A percentile compares a stretch with the other conserved stretches of the same genome.
phyloP scores from a whole-genome alignment of 371 early-diverging fungal genomes.

The Capniomyces stellatus region DNA sequence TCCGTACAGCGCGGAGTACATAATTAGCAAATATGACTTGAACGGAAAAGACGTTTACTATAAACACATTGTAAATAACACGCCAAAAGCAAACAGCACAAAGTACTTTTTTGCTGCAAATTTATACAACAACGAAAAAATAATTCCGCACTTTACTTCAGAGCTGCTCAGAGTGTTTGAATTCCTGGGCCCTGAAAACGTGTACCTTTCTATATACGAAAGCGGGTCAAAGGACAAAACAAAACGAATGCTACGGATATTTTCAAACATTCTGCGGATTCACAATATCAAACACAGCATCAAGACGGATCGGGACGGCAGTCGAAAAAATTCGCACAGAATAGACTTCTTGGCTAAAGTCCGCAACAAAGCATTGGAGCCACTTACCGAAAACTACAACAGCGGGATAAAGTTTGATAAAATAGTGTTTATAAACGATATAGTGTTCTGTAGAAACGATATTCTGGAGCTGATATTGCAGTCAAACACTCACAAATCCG shows the following conservation, averaged over 20 bases:
- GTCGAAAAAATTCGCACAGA: slow-evolving; percentile 14
- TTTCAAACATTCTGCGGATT: slow-evolving; percentile 6
- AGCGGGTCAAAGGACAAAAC: slow-evolving; percentile 25
- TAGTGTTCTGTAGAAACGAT: slow-evolving; percentile 28
- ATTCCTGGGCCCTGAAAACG: slow-evolving; percentile 11
- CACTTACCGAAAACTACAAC: slow-evolving; percentile 8
- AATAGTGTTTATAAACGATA: slow-evolving; percentile 30
- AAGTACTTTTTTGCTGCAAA: slow-evolving; percentile 21
- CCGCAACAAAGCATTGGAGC: slow-evolving; percentile 26
- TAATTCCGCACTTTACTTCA: slow-evolving; percentile 20
- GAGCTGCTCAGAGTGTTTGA: slow-evolving; percentile 16
- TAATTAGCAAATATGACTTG: slow-evolving; percentile 6
- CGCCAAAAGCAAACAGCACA: no score
- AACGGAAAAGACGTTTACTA: slow-evolving; percentile 6
- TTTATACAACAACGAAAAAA: slow-evolving; percentile 20
- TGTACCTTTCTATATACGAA: slow-evolving; percentile 24
- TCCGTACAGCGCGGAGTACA: slow-evolving; percentile 7
- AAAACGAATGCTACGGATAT: slow-evolving; percentile 12
- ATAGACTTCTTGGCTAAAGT: slow-evolving; percentile 29
- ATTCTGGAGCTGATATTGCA: slow-evolving; percentile 29
- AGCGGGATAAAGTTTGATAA: slow-evolving; percentile 1
- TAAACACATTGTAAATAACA: background rate
- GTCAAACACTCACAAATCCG: slow-evolving; percentile 12
- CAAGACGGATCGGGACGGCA: slow-evolving; percentile 2
- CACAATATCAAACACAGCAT: slow-evolving; percentile 14